These are phyloP conservation scores for Pythium utonaiense DNA, from an alignment of 352 stramenopile genomes.

Conservation along the genomic window DNA sequence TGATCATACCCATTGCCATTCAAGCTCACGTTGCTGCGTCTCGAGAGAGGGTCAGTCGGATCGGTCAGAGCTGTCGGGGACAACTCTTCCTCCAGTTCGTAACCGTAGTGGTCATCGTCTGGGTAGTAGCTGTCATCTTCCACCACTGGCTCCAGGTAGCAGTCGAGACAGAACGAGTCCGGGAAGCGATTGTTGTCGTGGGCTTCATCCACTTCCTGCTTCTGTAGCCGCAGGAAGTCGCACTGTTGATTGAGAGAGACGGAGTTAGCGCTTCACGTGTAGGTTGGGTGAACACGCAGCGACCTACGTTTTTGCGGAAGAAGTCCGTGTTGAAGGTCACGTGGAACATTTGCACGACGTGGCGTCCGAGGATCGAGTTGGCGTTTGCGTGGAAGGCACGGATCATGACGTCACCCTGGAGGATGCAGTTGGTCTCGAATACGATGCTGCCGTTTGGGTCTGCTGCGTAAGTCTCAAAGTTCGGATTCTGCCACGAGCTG, in stretches of 20 bases:
- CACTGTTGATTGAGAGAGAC: too few relatives aligned
- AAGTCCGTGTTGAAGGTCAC: slow-evolving; percentile 85
- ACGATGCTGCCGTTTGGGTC: slow-evolving; percentile 23
- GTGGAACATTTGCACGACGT: slow-evolving; percentile 85
- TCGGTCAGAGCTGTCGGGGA: neutral
- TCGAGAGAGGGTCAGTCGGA: neutral
- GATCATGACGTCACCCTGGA: slow-evolving; percentile 70
- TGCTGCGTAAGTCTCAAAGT: slow-evolving; percentile 28
- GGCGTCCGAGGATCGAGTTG: slow-evolving; percentile 67
- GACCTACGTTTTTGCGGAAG: slow-evolving; percentile 58
- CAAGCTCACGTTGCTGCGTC: neutral
- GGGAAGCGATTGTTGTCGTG: slow-evolving; percentile 31
- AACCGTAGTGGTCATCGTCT: too few relatives aligned
- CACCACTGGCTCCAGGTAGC: slow-evolving; percentile 13
- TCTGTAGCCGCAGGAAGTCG: slow-evolving; percentile 23
- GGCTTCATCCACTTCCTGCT: slow-evolving; percentile 33
- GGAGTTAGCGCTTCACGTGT: too few relatives aligned
- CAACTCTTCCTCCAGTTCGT: slow-evolving; percentile 2
- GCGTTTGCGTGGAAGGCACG: slow-evolving; percentile 74
- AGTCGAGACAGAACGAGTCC: slow-evolving; percentile 24
- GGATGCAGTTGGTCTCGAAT: slow-evolving; percentile 61
- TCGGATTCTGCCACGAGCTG: slow-evolving; percentile 30
- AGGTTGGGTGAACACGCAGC: too few relatives aligned
- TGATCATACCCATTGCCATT: neutral
- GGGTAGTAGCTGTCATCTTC: slow-evolving; percentile 5